phyloP scores from a whole-genome alignment of 1,284 basidiomycete genomes.

The Boletellus sp. region DNA sequence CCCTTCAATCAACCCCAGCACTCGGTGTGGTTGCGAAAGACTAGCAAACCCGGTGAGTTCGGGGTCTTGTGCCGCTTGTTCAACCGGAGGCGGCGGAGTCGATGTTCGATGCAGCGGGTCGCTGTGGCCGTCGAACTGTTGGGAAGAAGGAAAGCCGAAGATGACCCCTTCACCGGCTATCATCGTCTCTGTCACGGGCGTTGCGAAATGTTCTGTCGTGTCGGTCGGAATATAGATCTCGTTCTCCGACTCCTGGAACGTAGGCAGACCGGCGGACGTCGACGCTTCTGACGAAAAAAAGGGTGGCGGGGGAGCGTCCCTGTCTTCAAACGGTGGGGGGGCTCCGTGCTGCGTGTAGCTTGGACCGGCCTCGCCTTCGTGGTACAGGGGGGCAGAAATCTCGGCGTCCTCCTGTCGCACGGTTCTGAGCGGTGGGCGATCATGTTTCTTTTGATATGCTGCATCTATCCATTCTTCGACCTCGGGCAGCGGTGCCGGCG shows the following conservation, averaged over 20 bases:
- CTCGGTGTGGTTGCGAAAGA: slow-evolving; percentile 53
- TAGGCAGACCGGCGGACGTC: slow-evolving; percentile 58
- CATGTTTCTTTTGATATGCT: slow-evolving; percentile 82
- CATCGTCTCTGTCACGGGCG: slow-evolving; percentile 32
- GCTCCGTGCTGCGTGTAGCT: slow-evolving; percentile 58
- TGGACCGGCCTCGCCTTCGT: slow-evolving; percentile 66
- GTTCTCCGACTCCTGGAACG: slow-evolving; percentile 73
- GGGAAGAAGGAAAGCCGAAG: slow-evolving; percentile 64
- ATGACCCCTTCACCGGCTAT: slow-evolving; percentile 67
- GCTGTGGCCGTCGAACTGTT: slow-evolving; percentile 76
- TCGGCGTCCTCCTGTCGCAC: slow-evolving; percentile 65
- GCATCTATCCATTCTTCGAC: slow-evolving; percentile 63
- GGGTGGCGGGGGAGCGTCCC: slow-evolving; percentile 70
- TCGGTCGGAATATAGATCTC: slow-evolving; percentile 60
- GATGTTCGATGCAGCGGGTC: slow-evolving; percentile 56
- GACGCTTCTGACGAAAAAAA: slow-evolving; percentile 64
- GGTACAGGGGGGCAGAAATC: slow-evolving; percentile 55
- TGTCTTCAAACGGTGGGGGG: slow-evolving; percentile 79
- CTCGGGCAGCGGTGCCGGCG: slow-evolving; percentile 70
- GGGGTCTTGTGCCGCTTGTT: slow-evolving; percentile 64
- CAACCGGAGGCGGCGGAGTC: slow-evolving; percentile 67
- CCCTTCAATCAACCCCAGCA: slow-evolving; percentile 55
- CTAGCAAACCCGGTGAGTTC: slow-evolving; percentile 63
- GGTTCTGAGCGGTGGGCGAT: slow-evolving; percentile 67
- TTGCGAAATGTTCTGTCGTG: slow-evolving; percentile 37